phyloP scores from a whole-genome alignment of 2,329 filamentous ascomycete genomes.

The Claviceps capensis region DNA sequence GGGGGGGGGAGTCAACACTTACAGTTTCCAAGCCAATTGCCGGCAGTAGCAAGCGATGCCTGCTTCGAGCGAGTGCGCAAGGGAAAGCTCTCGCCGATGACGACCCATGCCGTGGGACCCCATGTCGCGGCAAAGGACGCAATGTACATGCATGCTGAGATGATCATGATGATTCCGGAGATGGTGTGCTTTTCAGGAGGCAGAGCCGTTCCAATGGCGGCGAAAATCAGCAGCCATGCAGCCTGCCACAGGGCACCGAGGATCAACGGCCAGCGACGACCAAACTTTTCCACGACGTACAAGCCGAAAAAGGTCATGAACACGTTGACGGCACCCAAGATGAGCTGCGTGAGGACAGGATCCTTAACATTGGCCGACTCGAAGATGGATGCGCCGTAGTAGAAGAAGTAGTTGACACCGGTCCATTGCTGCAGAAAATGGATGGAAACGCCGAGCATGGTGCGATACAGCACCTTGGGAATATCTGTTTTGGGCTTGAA shows the following conservation, averaged over 20 bases:
- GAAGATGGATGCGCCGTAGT: constrained; percentile 58
- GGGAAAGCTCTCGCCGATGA: constrained; percentile 53
- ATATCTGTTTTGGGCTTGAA: constrained; percentile 38
- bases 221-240: constrained; percentile 51
- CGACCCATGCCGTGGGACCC: constrained; percentile 57
- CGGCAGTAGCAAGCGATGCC: constrained; percentile 38
- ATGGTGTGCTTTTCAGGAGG: constrained; percentile 28
- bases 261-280: constrained; percentile 54
- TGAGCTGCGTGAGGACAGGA: constrained; percentile 53
- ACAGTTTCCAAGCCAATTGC: constrained; percentile 48
- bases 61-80: constrained; percentile 40
- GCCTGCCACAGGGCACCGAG: constrained; percentile 55
- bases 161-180: constrained; percentile 55
- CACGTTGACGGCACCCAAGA: constrained; percentile 55
- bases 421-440: constrained; percentile 58
- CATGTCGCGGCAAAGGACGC: constrained; percentile 56
- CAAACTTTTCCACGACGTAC: constrained; percentile 54
- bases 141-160: constrained; percentile 62
- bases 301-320: constrained; percentile 52
- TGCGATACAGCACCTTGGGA: constrained; percentile 50
- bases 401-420: constrained; percentile 46
- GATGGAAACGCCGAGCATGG: constrained; percentile 46
- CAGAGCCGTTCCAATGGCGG: constrained; percentile 36
- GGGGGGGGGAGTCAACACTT: constrained; percentile 7
- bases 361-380: constrained; percentile 50